phyloP scores from a whole-genome alignment of 129 eudicot species.

The Artemisia argyi region DNA sequence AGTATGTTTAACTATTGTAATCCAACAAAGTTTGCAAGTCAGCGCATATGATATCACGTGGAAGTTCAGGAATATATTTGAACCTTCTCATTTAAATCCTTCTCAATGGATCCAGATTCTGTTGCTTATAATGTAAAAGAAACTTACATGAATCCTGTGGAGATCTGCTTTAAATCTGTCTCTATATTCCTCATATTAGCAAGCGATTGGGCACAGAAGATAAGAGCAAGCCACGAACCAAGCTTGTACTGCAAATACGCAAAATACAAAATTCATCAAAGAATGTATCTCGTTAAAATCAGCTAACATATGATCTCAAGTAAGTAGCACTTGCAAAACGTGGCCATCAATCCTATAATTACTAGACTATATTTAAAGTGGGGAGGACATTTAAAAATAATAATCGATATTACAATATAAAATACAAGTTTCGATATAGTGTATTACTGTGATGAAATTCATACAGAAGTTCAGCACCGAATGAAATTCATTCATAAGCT shows the following conservation, averaged over 20 bases:
- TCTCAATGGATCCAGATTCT: no score
- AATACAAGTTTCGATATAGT: no score
- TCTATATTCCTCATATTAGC: slow-evolving; percentile 90
- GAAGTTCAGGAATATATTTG: no score
- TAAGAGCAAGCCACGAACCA: slow-evolving; percentile 91
- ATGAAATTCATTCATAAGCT: no score
- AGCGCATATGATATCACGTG: no score
- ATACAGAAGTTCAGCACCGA: no score
- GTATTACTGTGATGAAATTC: no score
- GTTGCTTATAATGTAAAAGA: neutral
- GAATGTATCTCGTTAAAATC: neutral
- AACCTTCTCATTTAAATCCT: no score
- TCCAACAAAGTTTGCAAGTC: neutral
- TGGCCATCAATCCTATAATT: neutral
- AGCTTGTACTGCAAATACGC: slow-evolving; percentile 66
- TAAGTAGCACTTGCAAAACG: neutral
- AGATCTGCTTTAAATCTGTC: slow-evolving; percentile 90
- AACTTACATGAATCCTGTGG: slow-evolving; percentile 96
- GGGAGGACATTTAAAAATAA: no score
- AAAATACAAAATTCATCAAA: neutral
- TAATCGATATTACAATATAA: no score
- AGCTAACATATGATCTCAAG: neutral
- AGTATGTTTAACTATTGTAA: neutral
- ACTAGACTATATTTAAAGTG: neutral
- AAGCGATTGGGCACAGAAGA: slow-evolving; percentile 83